phyloP scores from a whole-genome alignment of 2,329 filamentous ascomycete species.

The Stromatinia cepivora region DNA sequence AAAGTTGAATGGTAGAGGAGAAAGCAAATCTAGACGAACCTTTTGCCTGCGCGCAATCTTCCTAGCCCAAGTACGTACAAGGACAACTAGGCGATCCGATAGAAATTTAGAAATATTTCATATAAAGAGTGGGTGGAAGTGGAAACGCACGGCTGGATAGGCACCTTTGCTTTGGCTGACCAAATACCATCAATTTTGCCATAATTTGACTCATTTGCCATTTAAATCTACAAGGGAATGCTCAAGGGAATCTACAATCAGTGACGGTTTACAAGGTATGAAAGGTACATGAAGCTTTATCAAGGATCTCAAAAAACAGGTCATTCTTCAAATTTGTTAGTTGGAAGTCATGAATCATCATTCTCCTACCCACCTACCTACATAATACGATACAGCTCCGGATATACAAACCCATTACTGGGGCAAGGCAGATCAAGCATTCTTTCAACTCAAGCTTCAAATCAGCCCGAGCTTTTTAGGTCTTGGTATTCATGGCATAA shows the following conservation, averaged over 20 bases:
- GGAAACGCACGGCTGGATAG: not conserved
- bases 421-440: constrained; percentile 21
- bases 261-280: not conserved
- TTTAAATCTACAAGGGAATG: not conserved
- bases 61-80: not conserved
- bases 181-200: constrained; percentile 4
- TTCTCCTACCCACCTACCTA: not conserved
- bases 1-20: constrained; percentile 16
- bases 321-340: constrained; percentile 4
- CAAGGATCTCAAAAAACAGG: not conserved
- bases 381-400: not conserved
- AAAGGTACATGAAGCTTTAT: not conserved
- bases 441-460: constrained; percentile 8
- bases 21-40: not conserved
- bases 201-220: not conserved
- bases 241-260: not conserved
- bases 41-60: constrained; percentile 12
- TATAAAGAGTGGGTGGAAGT: constrained; percentile 3
- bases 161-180: constrained; percentile 11
- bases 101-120: not conserved
- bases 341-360: not conserved
- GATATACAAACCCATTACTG: constrained; percentile 8
- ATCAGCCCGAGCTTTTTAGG: constrained; percentile 1
- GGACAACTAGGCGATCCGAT: constrained; percentile 3
- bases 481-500: not conserved